A percentile compares a stretch with the other conserved stretches of the same genome.
Conservation (phyloP, 75 land plant species). For the Selaginella moellendorffii region DNA sequence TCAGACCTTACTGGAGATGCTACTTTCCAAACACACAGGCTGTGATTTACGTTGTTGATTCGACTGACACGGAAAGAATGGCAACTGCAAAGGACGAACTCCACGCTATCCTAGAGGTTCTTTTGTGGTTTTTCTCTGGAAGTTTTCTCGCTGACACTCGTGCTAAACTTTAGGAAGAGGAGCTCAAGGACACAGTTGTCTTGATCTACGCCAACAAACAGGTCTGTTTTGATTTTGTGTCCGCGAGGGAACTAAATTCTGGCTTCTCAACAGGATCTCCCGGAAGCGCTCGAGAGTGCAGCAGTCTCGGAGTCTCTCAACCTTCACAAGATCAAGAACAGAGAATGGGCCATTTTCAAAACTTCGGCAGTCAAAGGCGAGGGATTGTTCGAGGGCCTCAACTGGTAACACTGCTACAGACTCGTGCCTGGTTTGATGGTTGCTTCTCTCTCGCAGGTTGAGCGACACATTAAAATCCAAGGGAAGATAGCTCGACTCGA, state of each 20-base stretch:
- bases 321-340: conserved; percentile 82
- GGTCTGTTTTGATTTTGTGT: conserved; percentile 27
- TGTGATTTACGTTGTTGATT: conserved; percentile 96
- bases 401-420: conserved; percentile 64
- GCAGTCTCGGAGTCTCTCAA: conserved; percentile 79
- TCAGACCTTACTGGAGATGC: conserved; percentile 96
- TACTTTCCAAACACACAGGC: conserved; percentile 99
- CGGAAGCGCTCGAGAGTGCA: conserved; percentile 94
- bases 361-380: conserved; percentile 94
- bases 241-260: not conserved
- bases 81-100: conserved; percentile 85
- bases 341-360: conserved; percentile 95
- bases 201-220: conserved; percentile 91
- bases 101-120: conserved; percentile 74
- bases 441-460: not conserved
- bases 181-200: conserved; percentile 73
- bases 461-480: not conserved
- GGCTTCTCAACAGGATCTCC: conserved; percentile 54
- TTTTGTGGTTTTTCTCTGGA: not conserved
- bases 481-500: not conserved
- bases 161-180: conserved; percentile 70
- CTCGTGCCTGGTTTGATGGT: not conserved
- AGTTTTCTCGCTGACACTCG: too few relatives aligned
- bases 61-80: conserved; percentile 88
- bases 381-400: conserved; percentile 92